These are phyloP conservation scores for Starmerella khaoyaiensis DNA, from an alignment of 805 yeast species.

Conservation along the genomic window DNA sequence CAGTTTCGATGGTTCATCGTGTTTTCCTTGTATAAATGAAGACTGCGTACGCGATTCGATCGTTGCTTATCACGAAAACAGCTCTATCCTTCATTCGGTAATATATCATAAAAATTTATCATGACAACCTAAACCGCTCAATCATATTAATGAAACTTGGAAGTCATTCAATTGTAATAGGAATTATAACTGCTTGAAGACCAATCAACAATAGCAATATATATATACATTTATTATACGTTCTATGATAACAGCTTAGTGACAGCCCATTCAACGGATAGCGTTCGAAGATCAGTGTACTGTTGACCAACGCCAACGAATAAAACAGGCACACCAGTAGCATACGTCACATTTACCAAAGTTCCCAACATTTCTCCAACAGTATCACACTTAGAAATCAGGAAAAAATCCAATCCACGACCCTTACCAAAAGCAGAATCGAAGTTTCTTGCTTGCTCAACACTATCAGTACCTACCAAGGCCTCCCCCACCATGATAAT, in stretches of 20 bases:
- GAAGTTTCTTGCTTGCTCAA: constrained; percentile 85
- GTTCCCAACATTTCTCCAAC: constrained; percentile 95
- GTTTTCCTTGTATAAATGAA: too few relatives aligned
- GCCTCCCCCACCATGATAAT: constrained; percentile 99
- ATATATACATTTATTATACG: too few relatives aligned
- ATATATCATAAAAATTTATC: too few relatives aligned
- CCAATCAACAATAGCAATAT: too few relatives aligned
- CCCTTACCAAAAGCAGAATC: constrained; percentile 82
- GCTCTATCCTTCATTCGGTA: too few relatives aligned
- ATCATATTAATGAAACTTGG: too few relatives aligned
- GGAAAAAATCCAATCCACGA: constrained; percentile 74
- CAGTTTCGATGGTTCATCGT: too few relatives aligned
- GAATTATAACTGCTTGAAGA: too few relatives aligned
- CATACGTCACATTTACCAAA: constrained; percentile 93
- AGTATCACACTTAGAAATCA: constrained; percentile 89
- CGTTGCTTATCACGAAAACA: too few relatives aligned
- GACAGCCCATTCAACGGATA: constrained; percentile 88
- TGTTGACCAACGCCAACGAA: constrained; percentile 97
- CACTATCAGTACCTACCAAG: constrained; percentile 92
- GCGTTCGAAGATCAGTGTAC: constrained; percentile 80
- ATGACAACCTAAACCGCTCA: too few relatives aligned
- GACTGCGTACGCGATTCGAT: too few relatives aligned
- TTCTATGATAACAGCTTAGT: constrained; percentile 62
- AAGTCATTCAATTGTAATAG: too few relatives aligned
- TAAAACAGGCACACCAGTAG: constrained; percentile 87